These are phyloP conservation scores for Candida caryicola DNA, from an alignment of 805 yeast genomes.

Conservation along the genomic window DNA sequence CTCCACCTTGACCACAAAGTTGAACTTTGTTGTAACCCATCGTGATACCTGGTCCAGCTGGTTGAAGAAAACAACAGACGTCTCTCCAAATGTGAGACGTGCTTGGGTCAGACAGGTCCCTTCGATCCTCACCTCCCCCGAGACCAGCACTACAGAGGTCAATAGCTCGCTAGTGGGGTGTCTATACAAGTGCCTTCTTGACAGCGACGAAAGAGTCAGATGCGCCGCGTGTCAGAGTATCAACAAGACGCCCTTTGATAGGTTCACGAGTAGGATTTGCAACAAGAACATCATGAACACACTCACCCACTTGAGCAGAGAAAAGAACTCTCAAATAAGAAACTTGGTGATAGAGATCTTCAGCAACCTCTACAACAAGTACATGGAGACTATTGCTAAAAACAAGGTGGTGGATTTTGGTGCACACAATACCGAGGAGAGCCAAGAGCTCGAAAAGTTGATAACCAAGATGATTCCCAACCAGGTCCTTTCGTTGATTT, in stretches of 20 bases:
- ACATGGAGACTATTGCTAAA: slow-evolving; percentile 22
- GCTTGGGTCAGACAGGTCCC: slow-evolving; percentile 67
- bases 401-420: slow-evolving; percentile 31
- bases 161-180: slow-evolving; percentile 43
- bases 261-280: slow-evolving; percentile 48
- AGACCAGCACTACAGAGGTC: slow-evolving; percentile 50
- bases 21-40: slow-evolving; percentile 59
- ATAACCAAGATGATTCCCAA: slow-evolving; percentile 57
- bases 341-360: slow-evolving; percentile 52
- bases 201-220: slow-evolving; percentile 73
- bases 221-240: slow-evolving; percentile 55
- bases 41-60: slow-evolving; percentile 64
- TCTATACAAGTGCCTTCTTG: slow-evolving; percentile 65
- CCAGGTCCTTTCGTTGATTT: slow-evolving; percentile 59
- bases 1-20: slow-evolving; percentile 34
- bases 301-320: slow-evolving; percentile 65
- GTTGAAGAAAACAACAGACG: slow-evolving; percentile 73
- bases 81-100: slow-evolving; percentile 58
- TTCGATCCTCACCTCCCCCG: slow-evolving; percentile 41
- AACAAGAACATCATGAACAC: slow-evolving; percentile 49
- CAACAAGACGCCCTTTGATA: slow-evolving; percentile 42
- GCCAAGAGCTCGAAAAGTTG: slow-evolving; percentile 25
- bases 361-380: slow-evolving; percentile 54
- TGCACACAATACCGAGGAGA: slow-evolving; percentile 18
- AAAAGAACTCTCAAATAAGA: slow-evolving; percentile 64